Conservation (phyloP, 768 basidiomycete genomes). For the Mrakia gelida region DNA sequence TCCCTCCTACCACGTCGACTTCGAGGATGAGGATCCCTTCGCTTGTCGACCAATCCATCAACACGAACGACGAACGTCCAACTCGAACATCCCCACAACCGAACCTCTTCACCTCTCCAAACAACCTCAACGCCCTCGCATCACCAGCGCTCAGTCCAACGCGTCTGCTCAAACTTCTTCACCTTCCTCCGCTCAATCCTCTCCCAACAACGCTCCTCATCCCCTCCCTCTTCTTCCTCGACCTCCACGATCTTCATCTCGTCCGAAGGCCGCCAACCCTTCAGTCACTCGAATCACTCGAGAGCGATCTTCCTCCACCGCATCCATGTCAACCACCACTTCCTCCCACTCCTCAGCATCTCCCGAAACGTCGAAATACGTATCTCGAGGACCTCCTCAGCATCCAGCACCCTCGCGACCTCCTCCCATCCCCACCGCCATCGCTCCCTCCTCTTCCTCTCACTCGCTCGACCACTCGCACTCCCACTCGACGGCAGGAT, state of each 20-base stretch:
- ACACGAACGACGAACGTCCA: neutral
- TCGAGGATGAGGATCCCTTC: conserved; percentile 4
- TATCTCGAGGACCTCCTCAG: neutral
- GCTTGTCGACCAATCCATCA: neutral
- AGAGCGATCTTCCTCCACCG: conserved; percentile 1
- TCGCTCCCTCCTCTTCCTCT: conserved; percentile 13
- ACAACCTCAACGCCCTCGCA: neutral
- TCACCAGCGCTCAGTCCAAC: neutral
- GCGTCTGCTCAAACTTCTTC: neutral
- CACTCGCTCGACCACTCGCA: neutral
- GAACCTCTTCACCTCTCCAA: neutral
- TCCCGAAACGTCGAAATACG: neutral
- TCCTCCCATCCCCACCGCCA: conserved; percentile 3
- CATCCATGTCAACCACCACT: neutral
- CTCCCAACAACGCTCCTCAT: neutral
- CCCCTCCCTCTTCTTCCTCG: neutral
- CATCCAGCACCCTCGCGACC: conserved; percentile 10
- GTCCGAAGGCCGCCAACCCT: conserved; percentile 8
- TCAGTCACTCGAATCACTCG: conserved; percentile 17
- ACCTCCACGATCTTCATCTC: neutral
- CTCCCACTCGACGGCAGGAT: no score
- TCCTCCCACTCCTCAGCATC: neutral
- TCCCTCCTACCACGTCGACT: neutral
- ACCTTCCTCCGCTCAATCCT: neutral
- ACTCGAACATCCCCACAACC: neutral